These are phyloP conservation scores for Apophysomyces trapeziformis DNA, from an alignment of 371 early-diverging fungal genomes.

Conservation along the genomic window DNA sequence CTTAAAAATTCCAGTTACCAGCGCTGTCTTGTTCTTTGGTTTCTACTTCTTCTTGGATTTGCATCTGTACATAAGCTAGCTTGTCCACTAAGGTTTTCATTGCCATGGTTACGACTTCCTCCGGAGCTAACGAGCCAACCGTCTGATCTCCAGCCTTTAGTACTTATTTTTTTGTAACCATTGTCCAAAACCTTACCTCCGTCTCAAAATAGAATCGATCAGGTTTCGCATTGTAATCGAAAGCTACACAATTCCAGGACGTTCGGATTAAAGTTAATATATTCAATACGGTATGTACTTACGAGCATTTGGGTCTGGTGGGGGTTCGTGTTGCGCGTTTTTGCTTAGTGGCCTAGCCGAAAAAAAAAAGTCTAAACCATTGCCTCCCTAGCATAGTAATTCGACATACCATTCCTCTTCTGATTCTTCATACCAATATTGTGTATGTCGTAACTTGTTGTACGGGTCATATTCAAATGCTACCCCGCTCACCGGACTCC, in stretches of 20 bases:
- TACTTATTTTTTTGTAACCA: background rate
- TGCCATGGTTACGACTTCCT: conserved; percentile 83
- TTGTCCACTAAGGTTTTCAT: conserved; percentile 85
- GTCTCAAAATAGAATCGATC: conserved; percentile 88
- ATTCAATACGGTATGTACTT: conserved; percentile 23
- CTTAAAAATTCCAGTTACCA: conserved; percentile 29
- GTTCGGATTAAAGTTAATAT: conserved; percentile 1
- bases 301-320: conserved; percentile 65
- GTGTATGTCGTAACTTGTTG: conserved; percentile 92
- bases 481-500: conserved; percentile 95
- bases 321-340: conserved; percentile 74
- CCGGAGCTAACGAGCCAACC: conserved; percentile 88
- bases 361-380: background rate
- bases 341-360: conserved; percentile 67
- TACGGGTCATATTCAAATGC: conserved; percentile 98
- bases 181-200: conserved; percentile 60
- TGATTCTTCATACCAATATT: conserved; percentile 95
- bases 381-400: background rate
- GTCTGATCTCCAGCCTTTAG: conserved; percentile 43
- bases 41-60: conserved; percentile 69
- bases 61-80: conserved; percentile 77
- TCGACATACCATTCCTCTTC: conserved; percentile 80
- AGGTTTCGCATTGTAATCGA: conserved; percentile 88
- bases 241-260: conserved; percentile 49
- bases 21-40: conserved; percentile 45